phyloP scores from a whole-genome alignment of 192 early-diverging fungal genomes.

The Gigaspora rosea region DNA sequence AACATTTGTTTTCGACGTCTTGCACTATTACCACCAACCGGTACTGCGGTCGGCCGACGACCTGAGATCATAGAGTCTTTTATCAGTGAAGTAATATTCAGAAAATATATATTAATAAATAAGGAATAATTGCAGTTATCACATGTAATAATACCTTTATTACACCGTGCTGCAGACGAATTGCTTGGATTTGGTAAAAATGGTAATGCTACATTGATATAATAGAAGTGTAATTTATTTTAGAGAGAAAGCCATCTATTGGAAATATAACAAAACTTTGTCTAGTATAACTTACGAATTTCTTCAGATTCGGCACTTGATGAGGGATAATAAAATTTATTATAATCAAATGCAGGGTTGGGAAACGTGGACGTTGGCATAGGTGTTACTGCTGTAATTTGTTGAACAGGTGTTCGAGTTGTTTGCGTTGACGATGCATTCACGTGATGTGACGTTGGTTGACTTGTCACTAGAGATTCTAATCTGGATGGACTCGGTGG shows the following conservation, averaged over 20 bases:
- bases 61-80: neutral
- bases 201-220: slow-evolving; percentile 5
- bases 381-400: neutral
- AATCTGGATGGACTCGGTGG: neutral
- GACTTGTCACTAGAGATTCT: neutral
- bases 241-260: neutral
- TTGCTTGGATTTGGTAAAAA: slow-evolving; percentile 8
- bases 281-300: neutral
- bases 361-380: neutral
- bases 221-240: neutral
- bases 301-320: slow-evolving; percentile 9
- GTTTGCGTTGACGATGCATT: neutral
- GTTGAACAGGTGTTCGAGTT: neutral
- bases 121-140: neutral
- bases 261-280: neutral
- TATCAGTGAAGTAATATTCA: neutral
- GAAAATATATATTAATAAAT: neutral
- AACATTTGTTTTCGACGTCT: slow-evolving; percentile 16
- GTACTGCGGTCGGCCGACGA: neutral
- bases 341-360: neutral
- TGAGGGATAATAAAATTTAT: neutral
- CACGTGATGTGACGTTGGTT: neutral
- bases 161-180: neutral
- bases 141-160: neutral
- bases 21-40: neutral